phyloP scores from a whole-genome alignment of 495 filamentous ascomycete genomes.

The Oidiodendron maius region DNA sequence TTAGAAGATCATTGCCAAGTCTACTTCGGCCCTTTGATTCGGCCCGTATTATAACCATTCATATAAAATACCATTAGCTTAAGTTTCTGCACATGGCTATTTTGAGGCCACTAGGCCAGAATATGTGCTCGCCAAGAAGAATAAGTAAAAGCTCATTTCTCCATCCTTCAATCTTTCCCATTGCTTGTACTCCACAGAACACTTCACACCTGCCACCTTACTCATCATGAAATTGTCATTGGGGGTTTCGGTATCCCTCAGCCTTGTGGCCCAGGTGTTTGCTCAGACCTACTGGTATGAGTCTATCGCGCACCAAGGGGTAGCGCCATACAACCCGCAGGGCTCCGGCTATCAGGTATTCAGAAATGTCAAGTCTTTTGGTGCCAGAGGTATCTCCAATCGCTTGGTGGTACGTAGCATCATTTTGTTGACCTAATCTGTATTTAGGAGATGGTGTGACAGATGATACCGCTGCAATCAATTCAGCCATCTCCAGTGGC shows the following conservation, averaged over 20 bases:
- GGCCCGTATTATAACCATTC: too few relatives aligned
- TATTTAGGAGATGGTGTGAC: conserved; percentile 63
- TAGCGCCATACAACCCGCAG: conserved; percentile 21
- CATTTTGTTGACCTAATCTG: too few relatives aligned
- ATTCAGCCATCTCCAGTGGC: conserved; percentile 52
- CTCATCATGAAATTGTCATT: conserved; percentile 1
- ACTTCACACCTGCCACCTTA: not conserved
- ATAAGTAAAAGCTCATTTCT: too few relatives aligned
- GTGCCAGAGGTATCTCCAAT: conserved; percentile 18
- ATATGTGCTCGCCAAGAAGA: too few relatives aligned
- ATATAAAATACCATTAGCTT: too few relatives aligned
- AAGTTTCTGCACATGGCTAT: too few relatives aligned
- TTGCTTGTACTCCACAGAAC: not conserved
- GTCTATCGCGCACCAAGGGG: conserved; percentile 23
- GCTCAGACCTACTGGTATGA: conserved; percentile 17
- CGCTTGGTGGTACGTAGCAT: too few relatives aligned
- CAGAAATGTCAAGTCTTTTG: conserved; percentile 20
- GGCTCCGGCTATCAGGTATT: conserved; percentile 16
- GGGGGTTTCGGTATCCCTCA: not conserved
- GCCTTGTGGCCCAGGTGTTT: not conserved
- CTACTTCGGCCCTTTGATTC: not conserved
- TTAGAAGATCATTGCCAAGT: not conserved
- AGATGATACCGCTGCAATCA: conserved; percentile 65
- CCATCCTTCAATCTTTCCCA: too few relatives aligned
- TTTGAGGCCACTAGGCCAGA: too few relatives aligned